Base-by-base conservation (phyloP, 202 grass and related monocot species). In the Schoenoplectus triqueter region DNA sequence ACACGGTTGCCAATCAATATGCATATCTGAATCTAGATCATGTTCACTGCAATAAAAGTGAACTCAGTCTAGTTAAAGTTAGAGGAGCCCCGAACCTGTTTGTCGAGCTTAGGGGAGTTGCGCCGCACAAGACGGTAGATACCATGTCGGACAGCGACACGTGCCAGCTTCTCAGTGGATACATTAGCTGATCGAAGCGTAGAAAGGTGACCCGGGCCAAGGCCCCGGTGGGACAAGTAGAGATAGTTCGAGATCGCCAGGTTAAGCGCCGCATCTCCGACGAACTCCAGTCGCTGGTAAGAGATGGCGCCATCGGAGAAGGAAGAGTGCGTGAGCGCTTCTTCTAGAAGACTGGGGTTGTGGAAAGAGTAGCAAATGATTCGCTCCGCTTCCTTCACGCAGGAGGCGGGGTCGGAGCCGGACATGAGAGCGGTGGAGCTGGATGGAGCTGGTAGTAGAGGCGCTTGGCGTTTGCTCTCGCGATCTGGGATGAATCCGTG, bases 251-350 rank as follows among this genome's bases (percentile, higher is more conserved):
- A 73, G 78, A 97, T 80, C 46, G 95, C 92, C 50, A 93, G 85
- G 14, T 88, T 84, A 5, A 97, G 86, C 18, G 83, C 90, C 41
- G 95, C 88, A 65, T 97, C 95, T 46, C 95, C 95, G 40, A 97
- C 65, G 86, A 93, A 95, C 89, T 95, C 95, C 15, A 97, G 92
- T 64, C 95, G 85, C 83, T 95, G 74, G 91, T 97, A 95, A 8
- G 87, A 47, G 20, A 3, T 1, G 2, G 51, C 40, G 75, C 61
- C 46, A 0, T 85, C 75, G 46, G 75, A 41, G 83, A 82, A 84
- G 72, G 95, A 97, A 41, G 89, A 81, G 85, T 97, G 95, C 11
- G 92, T 97, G 15, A 97, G 89, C 6, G 95, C 95, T 73, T 94
- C 88, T 59, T 89, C 86, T 3, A 97, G 91, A 21, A 94, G 89